phyloP scores from a whole-genome alignment of 163 green algal genomes.

The Chloromonas sp. region DNA sequence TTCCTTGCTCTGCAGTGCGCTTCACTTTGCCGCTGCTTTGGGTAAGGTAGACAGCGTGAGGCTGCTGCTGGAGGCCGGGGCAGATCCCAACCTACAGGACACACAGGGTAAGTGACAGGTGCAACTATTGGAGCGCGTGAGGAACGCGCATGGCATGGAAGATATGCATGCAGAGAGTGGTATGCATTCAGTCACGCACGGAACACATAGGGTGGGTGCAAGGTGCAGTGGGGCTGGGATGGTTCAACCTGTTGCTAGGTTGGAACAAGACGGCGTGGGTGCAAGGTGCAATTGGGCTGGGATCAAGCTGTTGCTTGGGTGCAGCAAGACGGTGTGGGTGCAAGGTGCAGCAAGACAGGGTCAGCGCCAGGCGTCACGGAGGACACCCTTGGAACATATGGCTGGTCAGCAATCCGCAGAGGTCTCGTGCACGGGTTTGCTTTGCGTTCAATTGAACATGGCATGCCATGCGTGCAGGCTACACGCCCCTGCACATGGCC shows the following conservation, averaged over 20 bases:
- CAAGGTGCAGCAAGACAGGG: not conserved
- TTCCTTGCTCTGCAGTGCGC: not conserved
- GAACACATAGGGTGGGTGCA: not conserved
- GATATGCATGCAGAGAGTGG: not conserved
- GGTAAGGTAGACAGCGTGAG: slow-evolving; percentile 26
- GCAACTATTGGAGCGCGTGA: not conserved
- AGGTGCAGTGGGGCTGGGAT: not conserved
- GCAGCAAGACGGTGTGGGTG: too few relatives aligned
- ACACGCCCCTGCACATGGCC: slow-evolving; percentile 92
- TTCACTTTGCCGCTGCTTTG: not conserved
- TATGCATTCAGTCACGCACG: not conserved
- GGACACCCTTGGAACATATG: too few relatives aligned
- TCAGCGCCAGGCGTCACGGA: too few relatives aligned
- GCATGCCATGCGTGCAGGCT: slow-evolving; percentile 36
- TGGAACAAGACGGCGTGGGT: too few relatives aligned
- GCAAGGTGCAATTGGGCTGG: not conserved
- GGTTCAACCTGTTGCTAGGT: not conserved
- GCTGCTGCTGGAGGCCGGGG: slow-evolving; percentile 54
- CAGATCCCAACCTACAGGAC: slow-evolving; percentile 60
- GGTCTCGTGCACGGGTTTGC: not conserved
- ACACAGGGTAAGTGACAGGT: slow-evolving; percentile 43
- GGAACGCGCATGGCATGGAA: not conserved
- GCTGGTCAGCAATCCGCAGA: not conserved
- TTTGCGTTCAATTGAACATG: too few relatives aligned
- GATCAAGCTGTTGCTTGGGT: not conserved